Evolutionary conservation across 2,329 filamentous ascomycete species (phyloP).

Genomic region (Hypoxylon rubiginosum): DNA sequence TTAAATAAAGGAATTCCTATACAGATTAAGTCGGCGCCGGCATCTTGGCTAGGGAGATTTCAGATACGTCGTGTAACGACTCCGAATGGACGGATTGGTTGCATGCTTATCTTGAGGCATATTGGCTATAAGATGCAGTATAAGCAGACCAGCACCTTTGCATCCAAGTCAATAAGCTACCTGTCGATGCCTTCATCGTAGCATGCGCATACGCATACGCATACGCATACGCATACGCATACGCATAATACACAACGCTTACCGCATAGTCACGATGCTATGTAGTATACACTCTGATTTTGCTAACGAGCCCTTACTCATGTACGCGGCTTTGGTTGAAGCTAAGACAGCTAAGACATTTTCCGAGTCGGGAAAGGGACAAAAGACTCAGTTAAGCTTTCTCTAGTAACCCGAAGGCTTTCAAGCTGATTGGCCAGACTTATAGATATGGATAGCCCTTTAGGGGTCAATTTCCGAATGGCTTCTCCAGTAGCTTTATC

Average conservation of each 20-base stretch:
- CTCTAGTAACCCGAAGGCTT: slow-evolving; percentile 4
- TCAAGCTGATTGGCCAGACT: slow-evolving; percentile 23
- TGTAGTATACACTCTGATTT: neutral
- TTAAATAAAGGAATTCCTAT: neutral
- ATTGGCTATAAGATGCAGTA: neutral
- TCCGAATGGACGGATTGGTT: neutral
- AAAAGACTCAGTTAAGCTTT: slow-evolving; percentile 31
- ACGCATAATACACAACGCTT: neutral
- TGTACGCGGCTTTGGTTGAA: slow-evolving; percentile 6
- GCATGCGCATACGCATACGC: neutral
- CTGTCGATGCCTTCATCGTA: neutral
- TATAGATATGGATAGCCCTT: slow-evolving; percentile 18
- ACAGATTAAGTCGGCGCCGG: neutral
- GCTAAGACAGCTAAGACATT: slow-evolving; percentile 2
- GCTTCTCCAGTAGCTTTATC: slow-evolving; percentile 37
- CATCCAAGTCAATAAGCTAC: neutral
- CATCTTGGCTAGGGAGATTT: slow-evolving; percentile 6
- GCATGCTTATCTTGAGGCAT: slow-evolving; percentile 1
- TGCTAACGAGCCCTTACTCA: slow-evolving; percentile 8
- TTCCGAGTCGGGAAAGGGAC: slow-evolving; percentile 20
- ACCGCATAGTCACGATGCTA: neutral
- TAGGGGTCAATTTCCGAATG: slow-evolving; percentile 33
- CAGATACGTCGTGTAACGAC: neutral
- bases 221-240: neutral
- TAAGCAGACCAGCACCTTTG: neutral